These are phyloP conservation scores for Leishmania mexicana DNA, from an alignment of 208 protist species.

Conservation along the genomic window DNA sequence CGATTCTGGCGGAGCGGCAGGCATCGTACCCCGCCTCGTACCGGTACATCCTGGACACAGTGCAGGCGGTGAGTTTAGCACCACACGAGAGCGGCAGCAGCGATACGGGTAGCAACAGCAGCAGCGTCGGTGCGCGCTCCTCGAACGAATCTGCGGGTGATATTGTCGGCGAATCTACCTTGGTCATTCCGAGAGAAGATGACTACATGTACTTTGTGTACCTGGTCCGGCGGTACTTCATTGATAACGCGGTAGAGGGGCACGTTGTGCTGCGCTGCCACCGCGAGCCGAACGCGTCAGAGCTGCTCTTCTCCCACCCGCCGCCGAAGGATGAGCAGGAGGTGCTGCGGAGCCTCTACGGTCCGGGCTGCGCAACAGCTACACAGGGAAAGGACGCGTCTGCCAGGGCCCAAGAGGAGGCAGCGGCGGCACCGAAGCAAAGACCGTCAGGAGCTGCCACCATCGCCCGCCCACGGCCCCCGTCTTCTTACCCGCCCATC, in stretches of 20 bases:
- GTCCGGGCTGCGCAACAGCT: background rate
- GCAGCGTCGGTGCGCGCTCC: background rate
- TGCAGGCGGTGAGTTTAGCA: conserved; percentile 45
- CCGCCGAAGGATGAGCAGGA: conserved; percentile 82
- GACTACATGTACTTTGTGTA: conserved; percentile 79
- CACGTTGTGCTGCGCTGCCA: conserved; percentile 89
- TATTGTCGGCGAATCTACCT: conserved; percentile 1
- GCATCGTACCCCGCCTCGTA: conserved; percentile 69
- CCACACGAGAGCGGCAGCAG: background rate
- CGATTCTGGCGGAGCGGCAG: conserved; percentile 70
- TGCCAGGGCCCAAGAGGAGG: background rate
- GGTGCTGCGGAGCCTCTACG: conserved; percentile 36
- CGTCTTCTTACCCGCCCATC: conserved; percentile 67
- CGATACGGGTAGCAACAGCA: background rate
- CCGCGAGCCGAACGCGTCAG: conserved; percentile 51
- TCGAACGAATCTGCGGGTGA: background rate
- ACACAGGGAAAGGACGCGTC: background rate
- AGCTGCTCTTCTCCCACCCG: conserved; percentile 79
- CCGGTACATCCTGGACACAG: conserved; percentile 68
- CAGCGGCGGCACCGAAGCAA: background rate
- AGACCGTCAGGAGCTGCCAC: background rate
- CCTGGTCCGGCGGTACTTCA: conserved; percentile 77
- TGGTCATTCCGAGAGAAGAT: conserved; percentile 48
- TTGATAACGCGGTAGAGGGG: conserved; percentile 85
- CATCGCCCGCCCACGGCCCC: conserved; percentile 29